These are phyloP conservation scores for Wickerhamomyces chaumierensis DNA, from an alignment of 805 yeast genomes.

Conservation along the genomic window DNA sequence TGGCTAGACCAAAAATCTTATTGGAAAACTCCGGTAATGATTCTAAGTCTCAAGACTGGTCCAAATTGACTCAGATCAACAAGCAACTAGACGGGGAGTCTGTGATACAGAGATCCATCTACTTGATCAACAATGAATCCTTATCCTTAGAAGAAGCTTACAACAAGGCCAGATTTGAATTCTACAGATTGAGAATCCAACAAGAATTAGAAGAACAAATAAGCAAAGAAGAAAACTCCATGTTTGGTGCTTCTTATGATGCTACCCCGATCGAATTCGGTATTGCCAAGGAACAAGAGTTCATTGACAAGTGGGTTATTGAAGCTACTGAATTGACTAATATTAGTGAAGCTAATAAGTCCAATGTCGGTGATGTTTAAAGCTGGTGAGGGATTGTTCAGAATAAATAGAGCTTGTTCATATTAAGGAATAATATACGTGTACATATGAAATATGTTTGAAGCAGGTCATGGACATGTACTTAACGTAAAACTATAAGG, in stretches of 20 bases:
- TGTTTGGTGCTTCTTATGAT: conserved; percentile 74
- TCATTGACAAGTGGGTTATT: conserved; percentile 61
- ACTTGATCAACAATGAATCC: conserved; percentile 30
- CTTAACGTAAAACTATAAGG: too few relatives aligned
- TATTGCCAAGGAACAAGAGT: conserved; percentile 56
- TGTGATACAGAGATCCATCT: conserved; percentile 66
- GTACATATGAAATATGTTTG: conserved; percentile 1
- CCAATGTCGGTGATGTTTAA: conserved; percentile 4
- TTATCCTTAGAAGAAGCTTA: conserved; percentile 49
- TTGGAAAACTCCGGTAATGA: conserved; percentile 68
- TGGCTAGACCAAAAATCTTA: conserved; percentile 77
- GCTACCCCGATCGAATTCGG: conserved; percentile 56
- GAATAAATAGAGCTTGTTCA: not conserved
- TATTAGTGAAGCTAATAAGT: conserved; percentile 12
- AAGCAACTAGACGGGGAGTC: conserved; percentile 84
- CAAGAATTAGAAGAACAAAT: conserved; percentile 67
- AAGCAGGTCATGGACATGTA: too few relatives aligned
- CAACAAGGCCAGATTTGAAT: conserved; percentile 79
- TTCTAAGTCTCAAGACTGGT: conserved; percentile 54
- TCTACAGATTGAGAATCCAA: conserved; percentile 74
- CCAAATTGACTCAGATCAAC: conserved; percentile 55
- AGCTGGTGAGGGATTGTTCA: not conserved
- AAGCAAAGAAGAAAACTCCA: conserved; percentile 69
- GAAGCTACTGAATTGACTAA: conserved; percentile 55
- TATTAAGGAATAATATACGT: not conserved